These are phyloP conservation scores for Rhizoclosmatium sp. DNA, from an alignment of 192 early-diverging fungal genomes.

Conservation along the genomic window DNA sequence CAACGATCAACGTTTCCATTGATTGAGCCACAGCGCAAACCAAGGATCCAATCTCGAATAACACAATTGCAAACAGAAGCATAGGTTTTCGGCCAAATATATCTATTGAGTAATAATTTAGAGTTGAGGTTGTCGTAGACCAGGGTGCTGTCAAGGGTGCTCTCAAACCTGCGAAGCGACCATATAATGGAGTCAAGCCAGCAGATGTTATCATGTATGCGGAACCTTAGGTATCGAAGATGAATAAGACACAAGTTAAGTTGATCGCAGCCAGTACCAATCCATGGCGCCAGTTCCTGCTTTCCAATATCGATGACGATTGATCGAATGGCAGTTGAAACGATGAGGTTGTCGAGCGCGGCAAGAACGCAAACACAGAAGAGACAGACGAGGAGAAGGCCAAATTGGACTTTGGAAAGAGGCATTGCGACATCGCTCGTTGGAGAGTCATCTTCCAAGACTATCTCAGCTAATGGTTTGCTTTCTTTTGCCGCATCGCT, in stretches of 20 bases:
- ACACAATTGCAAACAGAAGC: conserved; percentile 68
- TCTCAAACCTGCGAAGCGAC: conserved; percentile 70
- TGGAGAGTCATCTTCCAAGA: too few relatives aligned
- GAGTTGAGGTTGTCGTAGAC: too few relatives aligned
- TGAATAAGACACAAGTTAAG: too few relatives aligned
- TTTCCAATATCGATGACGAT: conserved; percentile 78
- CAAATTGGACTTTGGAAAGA: too few relatives aligned
- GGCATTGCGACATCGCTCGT: too few relatives aligned
- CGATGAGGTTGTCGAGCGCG: conserved; percentile 80
- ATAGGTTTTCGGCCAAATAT: conserved; percentile 85
- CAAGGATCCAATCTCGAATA: conserved; percentile 78
- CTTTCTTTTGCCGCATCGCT: too few relatives aligned
- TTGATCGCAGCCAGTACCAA: conserved; percentile 35
- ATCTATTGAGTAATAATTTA: conserved; percentile 46
- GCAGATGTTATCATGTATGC: conserved; percentile 76
- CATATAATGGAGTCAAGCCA: conserved; percentile 68
- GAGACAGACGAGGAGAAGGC: too few relatives aligned
- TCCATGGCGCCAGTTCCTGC: conserved; percentile 77
- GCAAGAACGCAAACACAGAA: too few relatives aligned
- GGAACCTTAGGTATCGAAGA: conserved; percentile 43
- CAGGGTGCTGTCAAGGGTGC: neutral
- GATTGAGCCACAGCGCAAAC: conserved; percentile 49
- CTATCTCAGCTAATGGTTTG: too few relatives aligned
- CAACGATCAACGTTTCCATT: conserved; percentile 68
- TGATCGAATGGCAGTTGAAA: conserved; percentile 73